These are phyloP conservation scores for Parastagonospora nodorum DNA, from an alignment of 2,329 filamentous ascomycete species.

Conservation along the genomic window DNA sequence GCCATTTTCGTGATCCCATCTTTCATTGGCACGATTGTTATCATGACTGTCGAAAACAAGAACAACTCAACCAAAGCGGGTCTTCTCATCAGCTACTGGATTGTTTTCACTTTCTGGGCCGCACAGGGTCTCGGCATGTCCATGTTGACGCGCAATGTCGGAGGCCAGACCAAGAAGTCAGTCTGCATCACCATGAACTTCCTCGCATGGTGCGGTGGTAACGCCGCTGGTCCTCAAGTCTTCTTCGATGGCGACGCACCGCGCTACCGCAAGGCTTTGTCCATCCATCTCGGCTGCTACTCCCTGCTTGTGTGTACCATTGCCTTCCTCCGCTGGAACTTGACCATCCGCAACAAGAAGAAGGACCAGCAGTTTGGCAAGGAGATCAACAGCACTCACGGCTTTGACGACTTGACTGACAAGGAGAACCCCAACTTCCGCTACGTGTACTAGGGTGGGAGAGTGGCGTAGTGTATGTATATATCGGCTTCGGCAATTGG, in stretches of 20 bases:
- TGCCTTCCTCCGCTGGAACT: slow-evolving; percentile 62
- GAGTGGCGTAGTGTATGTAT: not conserved
- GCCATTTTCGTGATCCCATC: slow-evolving; percentile 69
- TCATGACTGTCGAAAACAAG: slow-evolving; percentile 69
- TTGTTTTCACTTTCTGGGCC: slow-evolving; percentile 78
- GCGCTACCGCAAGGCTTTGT: slow-evolving; percentile 71
- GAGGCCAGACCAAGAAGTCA: slow-evolving; percentile 75
- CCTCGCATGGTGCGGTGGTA: slow-evolving; percentile 70
- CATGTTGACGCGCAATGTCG: slow-evolving; percentile 71
- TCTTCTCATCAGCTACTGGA: slow-evolving; percentile 75
- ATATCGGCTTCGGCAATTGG: too few relatives aligned
- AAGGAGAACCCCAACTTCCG: slow-evolving; percentile 65
- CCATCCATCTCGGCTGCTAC: slow-evolving; percentile 73
- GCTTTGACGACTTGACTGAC: slow-evolving; percentile 68
- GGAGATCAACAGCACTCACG: slow-evolving; percentile 48
- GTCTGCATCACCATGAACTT: slow-evolving; percentile 72
- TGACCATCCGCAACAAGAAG: slow-evolving; percentile 62
- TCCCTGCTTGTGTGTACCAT: slow-evolving; percentile 63
- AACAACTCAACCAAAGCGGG: slow-evolving; percentile 65
- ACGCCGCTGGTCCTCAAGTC: slow-evolving; percentile 62
- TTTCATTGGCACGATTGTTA: slow-evolving; percentile 72
- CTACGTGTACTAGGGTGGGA: slow-evolving; percentile 51
- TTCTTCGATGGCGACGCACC: slow-evolving; percentile 60
- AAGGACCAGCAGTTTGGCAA: slow-evolving; percentile 54
- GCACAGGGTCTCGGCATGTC: slow-evolving; percentile 70